These are phyloP conservation scores for Tylopilus subfusipes DNA, from an alignment of 768 basidiomycete species.

Conservation along the genomic window DNA sequence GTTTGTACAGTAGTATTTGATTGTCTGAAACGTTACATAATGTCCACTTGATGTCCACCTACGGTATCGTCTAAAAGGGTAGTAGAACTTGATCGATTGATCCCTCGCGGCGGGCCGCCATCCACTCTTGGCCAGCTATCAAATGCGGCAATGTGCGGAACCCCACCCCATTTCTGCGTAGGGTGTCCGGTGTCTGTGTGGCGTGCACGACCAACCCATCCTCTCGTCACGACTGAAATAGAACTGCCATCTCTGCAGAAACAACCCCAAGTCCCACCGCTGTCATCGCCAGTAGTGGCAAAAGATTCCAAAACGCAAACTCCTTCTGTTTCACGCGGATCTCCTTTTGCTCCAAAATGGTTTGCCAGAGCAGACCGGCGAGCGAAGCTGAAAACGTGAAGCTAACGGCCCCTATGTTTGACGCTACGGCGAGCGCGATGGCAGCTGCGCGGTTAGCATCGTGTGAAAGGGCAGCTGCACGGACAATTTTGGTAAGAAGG, in stretches of 20 bases:
- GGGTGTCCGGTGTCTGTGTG: neutral
- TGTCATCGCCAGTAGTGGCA: slow-evolving; percentile 66
- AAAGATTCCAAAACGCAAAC: slow-evolving; percentile 71
- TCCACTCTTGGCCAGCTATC: neutral
- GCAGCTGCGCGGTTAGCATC: slow-evolving; percentile 51
- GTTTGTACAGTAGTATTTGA: no score
- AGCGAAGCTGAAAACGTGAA: slow-evolving; percentile 88
- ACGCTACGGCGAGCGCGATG: slow-evolving; percentile 76
- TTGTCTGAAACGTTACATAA: no score
- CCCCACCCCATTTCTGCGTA: no score
- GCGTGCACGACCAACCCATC: neutral
- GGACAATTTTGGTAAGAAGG: slow-evolving; percentile 76
- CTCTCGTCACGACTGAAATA: slow-evolving; percentile 28
- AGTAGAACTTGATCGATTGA: no score
- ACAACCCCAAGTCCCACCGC: slow-evolving; percentile 65
- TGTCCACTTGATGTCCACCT: no score
- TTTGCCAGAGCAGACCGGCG: slow-evolving; percentile 83
- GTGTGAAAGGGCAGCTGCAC: slow-evolving; percentile 37
- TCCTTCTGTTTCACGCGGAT: slow-evolving; percentile 55
- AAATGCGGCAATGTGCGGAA: neutral
- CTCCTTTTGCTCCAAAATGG: slow-evolving; percentile 71
- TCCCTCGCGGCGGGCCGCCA: no score
- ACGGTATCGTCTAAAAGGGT: no score
- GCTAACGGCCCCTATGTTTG: slow-evolving; percentile 88
- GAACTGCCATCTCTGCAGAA: slow-evolving; percentile 68